phyloP scores from a whole-genome alignment of 2,329 filamentous ascomycete species.

The Cladophialophora carrionii region DNA sequence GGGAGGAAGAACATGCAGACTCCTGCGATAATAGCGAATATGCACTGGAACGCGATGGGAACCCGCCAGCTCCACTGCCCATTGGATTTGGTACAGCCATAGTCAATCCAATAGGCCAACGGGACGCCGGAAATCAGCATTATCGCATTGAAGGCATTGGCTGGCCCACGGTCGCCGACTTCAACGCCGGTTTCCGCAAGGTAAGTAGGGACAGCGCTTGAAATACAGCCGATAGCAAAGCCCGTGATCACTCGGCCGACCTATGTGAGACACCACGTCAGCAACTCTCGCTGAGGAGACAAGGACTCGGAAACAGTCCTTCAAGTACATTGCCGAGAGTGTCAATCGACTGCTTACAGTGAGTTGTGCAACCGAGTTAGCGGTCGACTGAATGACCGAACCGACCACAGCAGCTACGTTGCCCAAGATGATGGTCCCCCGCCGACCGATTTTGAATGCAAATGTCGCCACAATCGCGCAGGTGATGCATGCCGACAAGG shows the following conservation, averaged over 20 bases:
- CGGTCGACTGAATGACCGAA: conserved; percentile 40
- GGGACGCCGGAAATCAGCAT: conserved; percentile 40
- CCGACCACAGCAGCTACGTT: conserved; percentile 41
- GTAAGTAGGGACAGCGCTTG: conserved; percentile 41
- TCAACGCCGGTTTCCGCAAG: conserved; percentile 42
- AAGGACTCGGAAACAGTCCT: neutral
- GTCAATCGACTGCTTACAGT: conserved; percentile 18
- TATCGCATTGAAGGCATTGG: conserved; percentile 40
- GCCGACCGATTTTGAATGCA: conserved; percentile 39
- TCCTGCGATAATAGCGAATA: conserved; percentile 37
- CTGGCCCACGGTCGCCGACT: conserved; percentile 39
- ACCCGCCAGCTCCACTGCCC: conserved; percentile 42
- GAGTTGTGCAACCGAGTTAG: conserved; percentile 41
- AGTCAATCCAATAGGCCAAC: conserved; percentile 44
- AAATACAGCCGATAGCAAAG: conserved; percentile 43
- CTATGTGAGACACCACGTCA: neutral
- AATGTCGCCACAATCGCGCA: conserved; percentile 39
- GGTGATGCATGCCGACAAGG: conserved; percentile 36
- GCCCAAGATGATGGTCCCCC: conserved; percentile 40
- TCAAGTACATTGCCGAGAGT: neutral
- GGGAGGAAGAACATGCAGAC: conserved; percentile 36
- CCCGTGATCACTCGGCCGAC: conserved; percentile 34
- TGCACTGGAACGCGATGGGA: conserved; percentile 42
- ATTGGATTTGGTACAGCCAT: conserved; percentile 41
- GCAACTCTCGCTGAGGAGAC: neutral